Conservation (phyloP, 106 monocot genomes). For the Dioscorea dumetorum region DNA sequence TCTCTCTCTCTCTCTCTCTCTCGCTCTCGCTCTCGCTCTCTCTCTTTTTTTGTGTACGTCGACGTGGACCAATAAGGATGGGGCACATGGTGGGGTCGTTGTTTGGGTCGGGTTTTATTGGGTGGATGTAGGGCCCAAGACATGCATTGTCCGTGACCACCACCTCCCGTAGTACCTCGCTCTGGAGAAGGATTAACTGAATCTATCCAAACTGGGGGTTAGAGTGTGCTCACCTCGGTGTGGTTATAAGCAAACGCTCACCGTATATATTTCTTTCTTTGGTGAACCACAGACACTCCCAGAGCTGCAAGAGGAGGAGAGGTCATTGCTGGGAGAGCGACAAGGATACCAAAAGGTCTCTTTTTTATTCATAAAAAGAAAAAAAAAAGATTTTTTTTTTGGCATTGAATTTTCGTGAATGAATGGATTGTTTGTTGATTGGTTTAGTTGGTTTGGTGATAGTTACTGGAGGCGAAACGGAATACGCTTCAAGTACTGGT, state of each 20-base stretch:
- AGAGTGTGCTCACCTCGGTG: too few relatives aligned
- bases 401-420: not conserved
- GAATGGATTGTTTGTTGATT: not conserved
- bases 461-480: not conserved
- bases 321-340: not conserved
- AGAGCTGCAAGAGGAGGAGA: not conserved
- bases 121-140: too few relatives aligned
- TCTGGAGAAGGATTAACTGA: too few relatives aligned
- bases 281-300: not conserved
- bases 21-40: not conserved
- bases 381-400: not conserved
- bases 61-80: too few relatives aligned
- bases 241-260: too few relatives aligned
- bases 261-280: too few relatives aligned
- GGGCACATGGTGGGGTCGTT: not conserved
- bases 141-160: too few relatives aligned
- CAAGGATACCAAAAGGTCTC: not conserved
- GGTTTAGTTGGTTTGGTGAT: not conserved
- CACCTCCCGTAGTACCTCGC: too few relatives aligned
- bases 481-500: not conserved
- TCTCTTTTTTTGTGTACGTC: not conserved
- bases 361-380: not conserved
- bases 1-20: not conserved
- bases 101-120: not conserved
- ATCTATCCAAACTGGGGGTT: too few relatives aligned